Percentiles rank a stretch among this genome's conserved stretches.
Evolutionary conservation across 768 basidiomycete genomes (phyloP).

Genomic region (Tricholoma terreum): DNA sequence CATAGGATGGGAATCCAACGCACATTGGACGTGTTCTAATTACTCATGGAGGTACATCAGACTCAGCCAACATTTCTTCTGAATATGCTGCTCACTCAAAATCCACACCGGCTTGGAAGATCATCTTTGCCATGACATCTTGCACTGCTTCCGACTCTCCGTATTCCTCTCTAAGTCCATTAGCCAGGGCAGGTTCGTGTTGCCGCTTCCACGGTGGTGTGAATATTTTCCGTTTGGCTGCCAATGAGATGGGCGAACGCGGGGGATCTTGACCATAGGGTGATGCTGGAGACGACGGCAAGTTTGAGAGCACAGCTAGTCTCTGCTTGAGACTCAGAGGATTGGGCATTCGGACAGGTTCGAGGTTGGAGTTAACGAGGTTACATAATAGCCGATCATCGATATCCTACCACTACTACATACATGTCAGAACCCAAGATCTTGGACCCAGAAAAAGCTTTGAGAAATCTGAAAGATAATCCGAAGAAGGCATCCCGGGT

Average conservation of each 20-base stretch:
- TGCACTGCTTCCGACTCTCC: conserved; percentile 60
- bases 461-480: conserved; percentile 2
- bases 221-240: conserved; percentile 40
- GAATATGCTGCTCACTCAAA: conserved; percentile 61
- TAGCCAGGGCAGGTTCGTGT: conserved; percentile 21
- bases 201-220: conserved; percentile 53
- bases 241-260: conserved; percentile 16
- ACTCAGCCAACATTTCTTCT: background rate
- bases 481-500: background rate
- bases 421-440: background rate
- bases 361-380: no score
- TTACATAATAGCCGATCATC: background rate
- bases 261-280: conserved; percentile 25
- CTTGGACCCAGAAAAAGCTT: background rate
- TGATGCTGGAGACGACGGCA: conserved; percentile 47
- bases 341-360: conserved; percentile 19
- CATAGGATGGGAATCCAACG: conserved; percentile 24
- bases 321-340: conserved; percentile 59
- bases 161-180: conserved; percentile 26
- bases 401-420: no score
- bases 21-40: conserved; percentile 83
- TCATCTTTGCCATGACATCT: conserved; percentile 65
- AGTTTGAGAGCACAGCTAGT: conserved; percentile 58
- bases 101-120: conserved; percentile 88
- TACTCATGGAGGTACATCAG: conserved; percentile 1